These are phyloP conservation scores for Blastobotrys apis DNA, from an alignment of 1,139 yeast species.

Conservation along the genomic window DNA sequence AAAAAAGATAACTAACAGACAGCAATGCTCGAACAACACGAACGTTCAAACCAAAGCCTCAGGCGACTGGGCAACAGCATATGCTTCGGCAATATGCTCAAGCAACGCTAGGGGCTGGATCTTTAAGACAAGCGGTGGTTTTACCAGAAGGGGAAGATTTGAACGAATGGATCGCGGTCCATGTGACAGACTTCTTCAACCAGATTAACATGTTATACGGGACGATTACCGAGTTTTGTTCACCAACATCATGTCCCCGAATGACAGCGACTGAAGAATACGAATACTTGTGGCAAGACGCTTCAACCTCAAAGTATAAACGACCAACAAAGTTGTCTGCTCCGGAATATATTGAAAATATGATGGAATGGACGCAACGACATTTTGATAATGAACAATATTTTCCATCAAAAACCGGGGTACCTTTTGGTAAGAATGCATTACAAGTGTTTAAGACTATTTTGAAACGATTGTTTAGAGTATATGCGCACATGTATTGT, in stretches of 20 bases:
- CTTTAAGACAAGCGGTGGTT: constrained; percentile 86
- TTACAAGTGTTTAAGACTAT: constrained; percentile 75
- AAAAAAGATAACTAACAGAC: not conserved
- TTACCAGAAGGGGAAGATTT: constrained; percentile 89
- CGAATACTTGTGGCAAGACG: constrained; percentile 93
- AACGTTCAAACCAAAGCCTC: constrained; percentile 28
- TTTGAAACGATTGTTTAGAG: constrained; percentile 83
- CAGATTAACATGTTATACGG: constrained; percentile 97
- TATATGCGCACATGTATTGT: constrained; percentile 97
- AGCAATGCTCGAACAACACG: constrained; percentile 30
- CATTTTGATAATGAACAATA: constrained; percentile 83
- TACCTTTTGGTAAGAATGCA: constrained; percentile 55
- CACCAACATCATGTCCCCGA: constrained; percentile 86
- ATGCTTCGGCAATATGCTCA: constrained; percentile 73
- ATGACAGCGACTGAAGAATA: constrained; percentile 98
- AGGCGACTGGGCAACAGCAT: constrained; percentile 25
- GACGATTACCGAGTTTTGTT: constrained; percentile 92
- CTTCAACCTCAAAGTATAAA: constrained; percentile 42
- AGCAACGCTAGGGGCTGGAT: constrained; percentile 89
- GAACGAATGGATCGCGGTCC: constrained; percentile 96
- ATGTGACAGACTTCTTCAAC: constrained; percentile 69
- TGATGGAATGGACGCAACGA: constrained; percentile 92
- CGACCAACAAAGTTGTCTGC: constrained; percentile 80
- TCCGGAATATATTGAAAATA: constrained; percentile 86
- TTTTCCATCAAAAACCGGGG: constrained; percentile 87